Evolutionary conservation across 306 rosid species (phyloP), one percentile per base, ranked within the genome.

Genomic region (Prunus dulcis): DNA sequence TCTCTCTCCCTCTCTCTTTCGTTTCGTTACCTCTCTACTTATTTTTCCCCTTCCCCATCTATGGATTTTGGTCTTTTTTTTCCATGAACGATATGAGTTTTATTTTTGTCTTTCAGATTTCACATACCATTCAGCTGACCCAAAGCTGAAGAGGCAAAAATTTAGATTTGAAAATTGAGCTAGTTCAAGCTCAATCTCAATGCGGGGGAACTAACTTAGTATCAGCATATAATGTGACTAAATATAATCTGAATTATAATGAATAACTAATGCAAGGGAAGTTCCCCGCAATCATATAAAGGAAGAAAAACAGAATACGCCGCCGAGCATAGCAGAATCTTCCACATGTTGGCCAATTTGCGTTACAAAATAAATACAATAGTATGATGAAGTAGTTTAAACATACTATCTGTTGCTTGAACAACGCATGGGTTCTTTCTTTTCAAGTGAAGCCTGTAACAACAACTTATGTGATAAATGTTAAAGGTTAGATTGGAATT

Each of bases 361-460:
- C 25, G 25, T 23, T 23, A 23, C 25, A 56, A 41, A 14, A 27
- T 57, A 56, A 72, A 0, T 22, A 14, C 0, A 38, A 57, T n/a
- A 3, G 34, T 57, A 38, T 22, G 20, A 62, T 62, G 6, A 62
- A 43, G 50, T 25, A 49, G 56, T 78, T 6, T 56, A 38, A 32
- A 77, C 84, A 32, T 84, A 94, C 93, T 94, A 78, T 78, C 83
- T 7, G 84, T 55, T 61, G 78, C 79, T 85, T 86, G 92, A 61
- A 76, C 78, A 65, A 88, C 78, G 58, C 88, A 87, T 67, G 89
- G 91, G 67, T 88, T 94, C 67, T 28, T 28, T 28, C 30, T 86
- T 88, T 65, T 82, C 92, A 83, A 88, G 77, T 60, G 89, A 78
- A 85, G 90, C 96, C 97, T 23, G 25, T 23, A 23, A 23, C 25